Conservation (phyloP, 768 basidiomycete species). For the Chalciporus pseudorubinellus region DNA sequence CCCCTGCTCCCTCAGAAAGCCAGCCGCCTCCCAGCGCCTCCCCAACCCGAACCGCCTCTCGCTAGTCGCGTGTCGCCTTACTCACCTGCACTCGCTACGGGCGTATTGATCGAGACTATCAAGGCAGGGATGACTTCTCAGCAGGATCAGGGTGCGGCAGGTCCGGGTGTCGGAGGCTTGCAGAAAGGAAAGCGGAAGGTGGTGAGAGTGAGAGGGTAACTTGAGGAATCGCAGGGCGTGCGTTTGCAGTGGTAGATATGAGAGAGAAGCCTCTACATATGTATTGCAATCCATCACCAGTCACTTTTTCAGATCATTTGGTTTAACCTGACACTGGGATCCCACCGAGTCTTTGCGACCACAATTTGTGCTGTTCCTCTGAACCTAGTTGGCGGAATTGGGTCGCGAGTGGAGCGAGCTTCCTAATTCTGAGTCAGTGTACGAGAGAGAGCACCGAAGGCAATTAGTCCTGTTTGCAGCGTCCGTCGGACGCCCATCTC, state of each 20-base stretch:
- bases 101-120: conserved; percentile 77
- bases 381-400: no score
- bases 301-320: background rate
- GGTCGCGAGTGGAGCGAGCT: no score
- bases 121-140: conserved; percentile 81
- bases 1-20: conserved; percentile 25
- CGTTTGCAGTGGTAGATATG: conserved; percentile 5
- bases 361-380: no score
- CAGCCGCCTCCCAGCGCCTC: conserved; percentile 64
- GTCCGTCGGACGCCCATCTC: no score
- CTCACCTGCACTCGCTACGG: conserved; percentile 73
- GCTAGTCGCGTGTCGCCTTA: conserved; percentile 75
- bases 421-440: no score
- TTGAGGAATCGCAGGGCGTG: background rate
- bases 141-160: conserved; percentile 45
- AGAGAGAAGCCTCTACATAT: conserved; percentile 17
- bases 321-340: no score
- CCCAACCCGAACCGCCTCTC: conserved; percentile 71
- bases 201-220: conserved; percentile 63
- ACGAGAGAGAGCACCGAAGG: no score
- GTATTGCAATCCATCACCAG: conserved; percentile 15
- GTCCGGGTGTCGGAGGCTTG: conserved; percentile 30
- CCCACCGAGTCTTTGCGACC: no score
- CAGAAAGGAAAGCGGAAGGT: conserved; percentile 82
- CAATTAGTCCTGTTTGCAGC: no score